These are phyloP conservation scores for Aspergillus sp. DNA, from an alignment of 2,329 filamentous ascomycete genomes.

Conservation along the genomic window DNA sequence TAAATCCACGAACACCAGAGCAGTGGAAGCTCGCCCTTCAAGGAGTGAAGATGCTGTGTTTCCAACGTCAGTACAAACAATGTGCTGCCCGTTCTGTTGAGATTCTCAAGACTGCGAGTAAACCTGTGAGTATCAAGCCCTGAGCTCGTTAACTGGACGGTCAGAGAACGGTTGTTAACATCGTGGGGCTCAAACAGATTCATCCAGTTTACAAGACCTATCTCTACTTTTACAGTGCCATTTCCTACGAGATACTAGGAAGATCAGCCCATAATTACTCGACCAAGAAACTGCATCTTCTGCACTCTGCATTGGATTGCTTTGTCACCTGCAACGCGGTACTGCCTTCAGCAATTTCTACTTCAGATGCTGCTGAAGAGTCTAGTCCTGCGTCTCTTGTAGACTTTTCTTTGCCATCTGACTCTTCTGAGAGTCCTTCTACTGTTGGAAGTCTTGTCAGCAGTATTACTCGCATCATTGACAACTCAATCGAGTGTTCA, in stretches of 20 bases:
- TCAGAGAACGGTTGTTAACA: constrained; percentile 5
- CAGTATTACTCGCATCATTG: constrained; percentile 23
- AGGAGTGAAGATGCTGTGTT: constrained; percentile 32
- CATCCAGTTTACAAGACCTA: constrained; percentile 33
- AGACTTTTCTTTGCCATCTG: constrained; percentile 27
- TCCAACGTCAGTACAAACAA: constrained; percentile 36
- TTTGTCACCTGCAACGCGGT: constrained; percentile 30
- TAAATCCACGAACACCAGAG: constrained; percentile 10
- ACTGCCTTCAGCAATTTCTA: constrained; percentile 16
- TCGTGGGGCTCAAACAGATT: constrained; percentile 16
- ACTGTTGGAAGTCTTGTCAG: constrained; percentile 13
- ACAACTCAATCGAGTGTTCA: constrained; percentile 12
- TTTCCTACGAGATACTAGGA: constrained; percentile 44
- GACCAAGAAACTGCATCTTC: constrained; percentile 36
- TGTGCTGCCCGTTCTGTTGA: constrained; percentile 30
- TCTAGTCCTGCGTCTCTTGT: constrained; percentile 1
- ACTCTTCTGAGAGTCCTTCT: constrained; percentile 7
- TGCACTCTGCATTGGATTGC: constrained; percentile 36
- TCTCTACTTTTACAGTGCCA: constrained; percentile 44
- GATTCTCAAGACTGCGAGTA: constrained; percentile 20
- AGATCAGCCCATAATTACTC: constrained; percentile 44
- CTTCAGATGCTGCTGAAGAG: constrained; percentile 2
- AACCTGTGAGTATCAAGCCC: constrained; percentile 18
- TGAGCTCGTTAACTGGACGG: background rate
- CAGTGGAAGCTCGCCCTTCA: constrained; percentile 31